Evolutionary conservation across 257 asterid genomes (phyloP).

Genomic region (Paraleonurus japonicus): DNA sequence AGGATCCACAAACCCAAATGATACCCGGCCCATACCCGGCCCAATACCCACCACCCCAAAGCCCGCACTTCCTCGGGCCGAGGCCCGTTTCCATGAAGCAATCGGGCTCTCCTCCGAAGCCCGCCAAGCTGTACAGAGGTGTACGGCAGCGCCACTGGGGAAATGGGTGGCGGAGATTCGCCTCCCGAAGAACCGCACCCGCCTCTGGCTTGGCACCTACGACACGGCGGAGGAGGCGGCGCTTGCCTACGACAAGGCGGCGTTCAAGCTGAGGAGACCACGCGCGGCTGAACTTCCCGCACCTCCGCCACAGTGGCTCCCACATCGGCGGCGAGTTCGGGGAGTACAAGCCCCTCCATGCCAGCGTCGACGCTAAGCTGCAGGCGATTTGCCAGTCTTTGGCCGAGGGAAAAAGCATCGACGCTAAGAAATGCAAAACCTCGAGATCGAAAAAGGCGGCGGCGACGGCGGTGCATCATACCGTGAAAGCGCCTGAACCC

Average conservation of each 20-base stretch:
- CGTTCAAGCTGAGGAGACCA: constrained; percentile 84
- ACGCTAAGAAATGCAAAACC: constrained; percentile 47
- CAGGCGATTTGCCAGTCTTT: constrained; percentile 64
- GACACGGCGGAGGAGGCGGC: constrained; percentile 99
- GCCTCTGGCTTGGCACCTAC: constrained; percentile 94
- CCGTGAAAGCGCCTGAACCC: constrained; percentile 4
- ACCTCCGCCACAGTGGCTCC: constrained; percentile 77
- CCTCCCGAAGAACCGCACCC: constrained; percentile 80
- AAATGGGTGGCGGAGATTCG: constrained; percentile 99
- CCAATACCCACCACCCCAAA: constrained; percentile 21
- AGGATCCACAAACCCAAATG: constrained; percentile 56
- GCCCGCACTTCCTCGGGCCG: constrained; percentile 40
- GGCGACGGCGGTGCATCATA: constrained; percentile 8
- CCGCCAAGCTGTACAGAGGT: constrained; percentile 88
- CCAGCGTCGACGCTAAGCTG: constrained; percentile 84
- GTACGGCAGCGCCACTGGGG: constrained; percentile 99
- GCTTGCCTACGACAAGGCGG: constrained; percentile 92
- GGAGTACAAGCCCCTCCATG: constrained; percentile 83
- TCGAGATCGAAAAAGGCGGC: constrained; percentile 30
- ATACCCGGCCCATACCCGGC: too few species aligned
- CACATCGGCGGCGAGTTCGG: constrained; percentile 71
- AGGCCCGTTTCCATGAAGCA: constrained; percentile 66
- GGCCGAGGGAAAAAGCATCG: constrained; percentile 78
- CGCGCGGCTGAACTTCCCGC: constrained; percentile 85
- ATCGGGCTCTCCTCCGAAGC: constrained; percentile 60